A percentile compares a stretch with the other conserved stretches of the same genome.
Conservation (phyloP, 352 stramenopile species). For the Thalassiosira sp. region DNA sequence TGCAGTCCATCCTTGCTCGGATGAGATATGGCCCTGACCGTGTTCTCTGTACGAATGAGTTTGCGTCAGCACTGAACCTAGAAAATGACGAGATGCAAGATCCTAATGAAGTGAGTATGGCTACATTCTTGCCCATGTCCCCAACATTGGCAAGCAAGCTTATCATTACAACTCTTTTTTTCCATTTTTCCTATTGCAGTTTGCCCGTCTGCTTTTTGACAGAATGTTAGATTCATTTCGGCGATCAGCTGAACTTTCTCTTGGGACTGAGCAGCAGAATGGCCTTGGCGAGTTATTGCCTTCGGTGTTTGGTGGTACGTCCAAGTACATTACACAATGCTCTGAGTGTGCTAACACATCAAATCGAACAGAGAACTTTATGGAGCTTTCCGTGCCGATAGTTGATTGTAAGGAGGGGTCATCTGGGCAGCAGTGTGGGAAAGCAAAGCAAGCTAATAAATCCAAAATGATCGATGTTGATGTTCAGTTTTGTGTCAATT, state of each 20-base stretch:
- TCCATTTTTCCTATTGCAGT: constrained; percentile 32
- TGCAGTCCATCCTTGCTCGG: constrained; percentile 70
- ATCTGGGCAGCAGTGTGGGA: background rate
- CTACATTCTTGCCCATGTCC: background rate
- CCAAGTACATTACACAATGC: constrained; percentile 68
- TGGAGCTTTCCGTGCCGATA: constrained; percentile 76
- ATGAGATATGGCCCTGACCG: constrained; percentile 67
- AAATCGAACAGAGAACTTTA: constrained; percentile 64
- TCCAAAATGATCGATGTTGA: constrained; percentile 58
- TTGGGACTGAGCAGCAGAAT: constrained; percentile 19
- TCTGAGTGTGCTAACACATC: constrained; percentile 54
- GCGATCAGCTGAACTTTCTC: constrained; percentile 34
- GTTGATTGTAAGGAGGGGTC: constrained; percentile 29
- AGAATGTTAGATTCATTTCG: constrained; percentile 79
- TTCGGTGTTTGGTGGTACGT: constrained; percentile 61
- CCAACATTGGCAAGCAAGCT: background rate
- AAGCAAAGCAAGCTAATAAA: constrained; percentile 33
- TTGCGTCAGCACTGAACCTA: constrained; percentile 66
- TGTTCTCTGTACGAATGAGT: constrained; percentile 69
- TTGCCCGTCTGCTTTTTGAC: constrained; percentile 79
- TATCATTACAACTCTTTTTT: background rate
- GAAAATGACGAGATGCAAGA: constrained; percentile 83
- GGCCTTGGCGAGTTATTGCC: constrained; percentile 62
- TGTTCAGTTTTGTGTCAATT: constrained; percentile 69
- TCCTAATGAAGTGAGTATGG: constrained; percentile 73